phyloP scores from a whole-genome alignment of 2,329 filamentous ascomycete genomes.

The Cytospora piceae region DNA sequence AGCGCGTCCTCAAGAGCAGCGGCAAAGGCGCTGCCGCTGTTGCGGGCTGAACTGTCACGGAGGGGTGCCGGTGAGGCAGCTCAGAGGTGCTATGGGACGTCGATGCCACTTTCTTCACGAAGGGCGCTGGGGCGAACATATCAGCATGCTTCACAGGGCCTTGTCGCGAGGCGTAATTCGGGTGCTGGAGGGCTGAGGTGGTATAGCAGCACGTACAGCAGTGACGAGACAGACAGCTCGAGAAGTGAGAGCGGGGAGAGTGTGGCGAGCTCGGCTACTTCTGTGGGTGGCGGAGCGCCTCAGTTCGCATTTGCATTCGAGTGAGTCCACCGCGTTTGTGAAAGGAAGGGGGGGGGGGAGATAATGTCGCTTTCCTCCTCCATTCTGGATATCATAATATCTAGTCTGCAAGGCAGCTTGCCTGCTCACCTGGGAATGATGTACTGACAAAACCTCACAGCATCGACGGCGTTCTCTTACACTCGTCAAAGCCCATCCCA shows the following conservation, averaged over 20 bases:
- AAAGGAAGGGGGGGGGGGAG: no score
- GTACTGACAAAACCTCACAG: conserved; percentile 37
- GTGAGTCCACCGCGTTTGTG: conserved; percentile 33
- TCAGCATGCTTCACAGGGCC: neutral
- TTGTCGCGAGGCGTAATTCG: neutral
- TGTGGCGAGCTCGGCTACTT: conserved; percentile 16
- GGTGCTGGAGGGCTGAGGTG: neutral
- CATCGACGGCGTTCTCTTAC: conserved; percentile 94
- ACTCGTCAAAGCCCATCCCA: conserved; percentile 76
- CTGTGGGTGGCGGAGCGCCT: conserved; percentile 6
- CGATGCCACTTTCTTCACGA: neutral
- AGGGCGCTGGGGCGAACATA: neutral
- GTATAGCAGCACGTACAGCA: conserved; percentile 8
- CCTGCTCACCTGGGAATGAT: neutral
- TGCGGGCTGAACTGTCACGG: neutral
- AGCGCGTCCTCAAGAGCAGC: conserved; percentile 9
- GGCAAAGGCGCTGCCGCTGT: conserved; percentile 16
- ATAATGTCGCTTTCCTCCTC: no score
- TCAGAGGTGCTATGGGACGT: conserved; percentile 1
- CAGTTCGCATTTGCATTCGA: conserved; percentile 35
- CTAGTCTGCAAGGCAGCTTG: neutral
- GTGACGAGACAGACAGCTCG: neutral
- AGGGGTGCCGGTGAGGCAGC: neutral
- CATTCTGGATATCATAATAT: neutral
- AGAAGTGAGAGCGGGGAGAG: conserved; percentile 5